Percentiles rank a stretch among this genome's conserved stretches.
Conservation (phyloP, 2,329 filamentous ascomycete genomes). For the Pseudogymnoascus sp. region DNA sequence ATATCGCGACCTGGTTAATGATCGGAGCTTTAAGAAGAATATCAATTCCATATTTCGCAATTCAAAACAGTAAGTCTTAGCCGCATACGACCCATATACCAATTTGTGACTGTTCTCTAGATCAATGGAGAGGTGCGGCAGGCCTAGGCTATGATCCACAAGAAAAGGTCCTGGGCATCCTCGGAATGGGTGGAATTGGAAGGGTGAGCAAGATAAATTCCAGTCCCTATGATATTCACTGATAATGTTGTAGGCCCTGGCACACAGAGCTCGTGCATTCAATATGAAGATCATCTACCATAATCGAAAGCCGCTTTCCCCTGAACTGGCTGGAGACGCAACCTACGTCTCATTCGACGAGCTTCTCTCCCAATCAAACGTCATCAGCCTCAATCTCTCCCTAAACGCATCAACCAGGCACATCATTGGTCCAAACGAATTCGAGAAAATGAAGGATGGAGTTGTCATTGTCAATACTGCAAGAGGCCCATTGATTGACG, state of each 20-base stretch:
- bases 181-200: constrained; percentile 82
- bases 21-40: constrained; percentile 69
- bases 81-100: neutral
- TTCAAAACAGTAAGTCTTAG: neutral
- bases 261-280: constrained; percentile 60
- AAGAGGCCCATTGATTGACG: constrained; percentile 69
- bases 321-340: constrained; percentile 42
- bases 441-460: constrained; percentile 67
- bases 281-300: constrained; percentile 66
- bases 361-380: constrained; percentile 57
- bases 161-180: constrained; percentile 65
- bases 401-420: constrained; percentile 65
- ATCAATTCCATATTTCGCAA: constrained; percentile 32
- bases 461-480: constrained; percentile 73
- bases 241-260: constrained; percentile 46
- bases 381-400: constrained; percentile 68
- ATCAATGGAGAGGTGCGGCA: constrained; percentile 40
- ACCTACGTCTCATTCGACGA: constrained; percentile 65
- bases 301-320: constrained; percentile 52
- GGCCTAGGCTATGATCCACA: constrained; percentile 50
- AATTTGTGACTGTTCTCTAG: neutral
- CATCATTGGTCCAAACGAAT: constrained; percentile 59
- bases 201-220: constrained; percentile 5
- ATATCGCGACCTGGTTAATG: constrained; percentile 67
- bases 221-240: neutral